Conservation (phyloP, 495 filamentous ascomycete genomes). For the Cryomyces antarcticus region DNA sequence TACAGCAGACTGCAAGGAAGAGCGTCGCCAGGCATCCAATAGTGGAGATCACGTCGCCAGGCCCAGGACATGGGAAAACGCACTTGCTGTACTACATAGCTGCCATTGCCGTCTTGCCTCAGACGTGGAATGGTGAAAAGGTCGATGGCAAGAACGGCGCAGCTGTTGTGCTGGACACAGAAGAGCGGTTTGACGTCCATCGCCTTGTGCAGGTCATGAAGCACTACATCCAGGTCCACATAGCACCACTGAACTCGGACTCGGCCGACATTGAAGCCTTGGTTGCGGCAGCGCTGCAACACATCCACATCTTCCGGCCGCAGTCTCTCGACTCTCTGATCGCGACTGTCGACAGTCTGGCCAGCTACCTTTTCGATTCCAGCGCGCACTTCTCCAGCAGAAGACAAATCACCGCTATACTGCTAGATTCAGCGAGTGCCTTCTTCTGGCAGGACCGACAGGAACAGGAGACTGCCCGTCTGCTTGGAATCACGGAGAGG, state of each 20-base stretch:
- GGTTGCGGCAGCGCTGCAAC: slow-evolving; percentile 12
- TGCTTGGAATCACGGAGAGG: slow-evolving; percentile 11
- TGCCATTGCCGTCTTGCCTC: slow-evolving; percentile 35
- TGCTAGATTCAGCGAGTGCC: slow-evolving; percentile 32
- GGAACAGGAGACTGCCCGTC: slow-evolving; percentile 20
- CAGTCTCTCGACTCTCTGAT: slow-evolving; percentile 30
- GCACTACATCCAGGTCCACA: slow-evolving; percentile 1
- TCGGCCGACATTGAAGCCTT: slow-evolving; percentile 5
- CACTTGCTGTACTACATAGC: slow-evolving; percentile 50
- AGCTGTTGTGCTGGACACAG: slow-evolving; percentile 50
- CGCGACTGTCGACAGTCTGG: slow-evolving; percentile 27
- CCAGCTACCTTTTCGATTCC: slow-evolving; percentile 30
- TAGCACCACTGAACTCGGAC: background rate
- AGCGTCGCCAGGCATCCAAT: slow-evolving; percentile 23
- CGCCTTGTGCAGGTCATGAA: slow-evolving; percentile 28
- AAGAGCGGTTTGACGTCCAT: slow-evolving; percentile 41
- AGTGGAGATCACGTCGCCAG: slow-evolving; percentile 35
- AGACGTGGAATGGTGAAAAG: slow-evolving; percentile 11
- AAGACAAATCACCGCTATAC: slow-evolving; percentile 27
- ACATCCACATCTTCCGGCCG: slow-evolving; percentile 34
- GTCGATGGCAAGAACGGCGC: slow-evolving; percentile 32
- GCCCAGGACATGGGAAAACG: slow-evolving; percentile 38
- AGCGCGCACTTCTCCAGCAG: slow-evolving; percentile 26
- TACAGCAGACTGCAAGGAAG: slow-evolving; percentile 9
- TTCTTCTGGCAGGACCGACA: slow-evolving; percentile 38